Evolutionary conservation across 768 basidiomycete genomes (phyloP), one percentile per base, ranked within the genome.

Genomic region (Leccinum uliginosum): DNA sequence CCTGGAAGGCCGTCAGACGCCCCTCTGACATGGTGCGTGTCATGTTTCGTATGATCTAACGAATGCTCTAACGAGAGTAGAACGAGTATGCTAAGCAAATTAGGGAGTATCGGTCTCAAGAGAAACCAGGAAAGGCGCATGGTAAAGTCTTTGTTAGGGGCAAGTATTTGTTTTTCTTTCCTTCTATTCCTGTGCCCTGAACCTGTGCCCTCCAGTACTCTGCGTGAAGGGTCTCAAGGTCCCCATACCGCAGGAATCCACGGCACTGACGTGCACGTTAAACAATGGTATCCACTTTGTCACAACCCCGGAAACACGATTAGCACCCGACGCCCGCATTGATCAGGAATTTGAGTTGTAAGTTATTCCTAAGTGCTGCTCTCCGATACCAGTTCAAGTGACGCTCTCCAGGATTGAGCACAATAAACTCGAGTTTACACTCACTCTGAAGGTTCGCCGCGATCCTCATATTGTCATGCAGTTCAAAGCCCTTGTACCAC

Each of bases 271-370:
- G 10, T 92, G 92, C 70, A 93, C 92, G 0, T 78, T 98, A 59
- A 97, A 98, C 73, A 98, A 98, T 65, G 95, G 94, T 8, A 95
- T 98, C 50, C 94, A 97, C 71, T 94, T 89, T 61, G 95, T 98
- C 34, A 91, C 90, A 4, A 97, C 92, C 8, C 93, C 90, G 1
- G 89, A 91, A 65, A 82, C 78, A 53, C 75, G 77, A n/a, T 69
- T 94, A 3, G 76, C 70, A 27, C 66, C 70, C 43, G 83, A 87
- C 48, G 80, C 82, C 52, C 76, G 78, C 11, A 87, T 95, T 54
- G 86, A 91, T 48, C 91, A 93, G 69, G 93, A 95, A 68, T 95
- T 95, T 64, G 93, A 95, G 65, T 75, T 95, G 91, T 93, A 69
- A 50, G 91, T 78, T 4, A 14, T 17, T 50, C 38, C 44, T 6